Evolutionary conservation across 78 protist species (phyloP), one percentile per base, ranked within the genome.

Genomic region (Pelomyxa schiedti): DNA sequence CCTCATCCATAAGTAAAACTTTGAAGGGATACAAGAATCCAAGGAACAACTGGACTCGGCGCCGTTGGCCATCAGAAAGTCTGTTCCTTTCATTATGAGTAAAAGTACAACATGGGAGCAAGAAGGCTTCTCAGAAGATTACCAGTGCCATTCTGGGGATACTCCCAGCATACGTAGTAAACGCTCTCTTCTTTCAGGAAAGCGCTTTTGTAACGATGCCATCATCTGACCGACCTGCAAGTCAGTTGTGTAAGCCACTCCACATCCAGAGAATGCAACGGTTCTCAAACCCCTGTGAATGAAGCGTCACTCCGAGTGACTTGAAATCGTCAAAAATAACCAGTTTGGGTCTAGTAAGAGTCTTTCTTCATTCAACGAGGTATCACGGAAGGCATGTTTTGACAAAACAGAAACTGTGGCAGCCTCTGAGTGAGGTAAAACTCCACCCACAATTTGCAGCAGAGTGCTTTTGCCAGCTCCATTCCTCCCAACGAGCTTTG

Each of bases 391-490:
- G 2, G 81, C 69, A 22, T 30, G 42, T 40, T 35, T 67, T 77
- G 58, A 47, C 32, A 16, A 47, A 16, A 16, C 58, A 6, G 2
- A 29, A 24, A 9, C 1, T 41, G 32, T 4, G 6, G 32, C 29
- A 2, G 32, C 32, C 36, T 24, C n/a, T 2, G 70, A 22, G 5
- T 41, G 67, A 7, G 29, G 35, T 4, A 6, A 42, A 2, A 3
- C 58, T 47, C 89, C 91, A 4, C 79, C 85, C 29, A 87, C 5
- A 22, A 77, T 8, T 36, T 24, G 9, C n/a, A 87, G 82, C 52
- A 87, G 81, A 22, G 91, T 87, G 2, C 82, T 39, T 77, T 87
- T 87, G 28, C 91, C 91, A 8, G 83, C 79, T 29, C 91, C 91
- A 76, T 87, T 87, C 9, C 63, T 78, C 22, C 92, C 92, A 28